A percentile compares a stretch with the other conserved stretches of the same genome.
Evolutionary conservation across 139 green algal species (phyloP).

Genomic region (Coelastrella sp.): DNA sequence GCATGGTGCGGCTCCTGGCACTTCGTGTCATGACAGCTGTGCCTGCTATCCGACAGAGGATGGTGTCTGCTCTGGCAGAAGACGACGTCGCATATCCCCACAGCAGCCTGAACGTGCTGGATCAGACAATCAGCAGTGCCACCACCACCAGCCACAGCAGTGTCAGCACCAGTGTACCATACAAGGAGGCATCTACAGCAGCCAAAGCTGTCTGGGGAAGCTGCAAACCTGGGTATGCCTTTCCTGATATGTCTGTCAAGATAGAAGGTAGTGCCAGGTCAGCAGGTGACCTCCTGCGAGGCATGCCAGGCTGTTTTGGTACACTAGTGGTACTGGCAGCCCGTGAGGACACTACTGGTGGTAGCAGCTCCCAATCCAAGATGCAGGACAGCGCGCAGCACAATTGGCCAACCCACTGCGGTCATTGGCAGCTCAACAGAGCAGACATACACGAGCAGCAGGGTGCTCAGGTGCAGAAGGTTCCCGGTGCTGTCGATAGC

Average conservation of each 20-base stretch:
- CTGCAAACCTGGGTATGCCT: conserved; percentile 9
- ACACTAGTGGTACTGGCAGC: conserved; percentile 3
- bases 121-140: not conserved
- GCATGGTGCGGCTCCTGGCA: not conserved
- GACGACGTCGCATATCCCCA: conserved; percentile 1
- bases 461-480: not conserved
- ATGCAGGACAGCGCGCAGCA: not conserved
- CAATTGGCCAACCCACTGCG: not conserved
- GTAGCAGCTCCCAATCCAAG: not conserved
- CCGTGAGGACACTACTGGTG: too few species aligned
- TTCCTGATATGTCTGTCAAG: conserved; percentile 1
- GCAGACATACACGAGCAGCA: not conserved
- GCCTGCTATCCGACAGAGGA: not conserved
- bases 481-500: not conserved
- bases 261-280: not conserved
- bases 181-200: not conserved
- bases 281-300: not conserved
- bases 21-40: not conserved
- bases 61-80: not conserved
- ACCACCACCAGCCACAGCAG: not conserved
- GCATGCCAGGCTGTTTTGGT: not conserved
- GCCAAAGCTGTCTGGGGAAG: not conserved
- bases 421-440: not conserved
- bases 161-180: not conserved
- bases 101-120: not conserved